phyloP scores from a whole-genome alignment of 1,284 basidiomycete genomes.

The Boletus semigastroideus region DNA sequence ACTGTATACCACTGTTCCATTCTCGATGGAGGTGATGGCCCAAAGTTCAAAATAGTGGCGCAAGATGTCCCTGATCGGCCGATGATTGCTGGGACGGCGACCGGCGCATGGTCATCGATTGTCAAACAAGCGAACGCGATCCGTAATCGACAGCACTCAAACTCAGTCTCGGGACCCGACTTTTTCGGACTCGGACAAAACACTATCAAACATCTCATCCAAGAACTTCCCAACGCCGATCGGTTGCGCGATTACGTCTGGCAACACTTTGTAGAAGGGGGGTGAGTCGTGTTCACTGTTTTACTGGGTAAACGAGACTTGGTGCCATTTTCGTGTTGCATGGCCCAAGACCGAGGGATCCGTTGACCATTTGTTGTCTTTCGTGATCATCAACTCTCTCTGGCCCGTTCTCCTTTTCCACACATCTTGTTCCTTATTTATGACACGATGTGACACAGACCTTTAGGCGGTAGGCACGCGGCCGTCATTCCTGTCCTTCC shows the following conservation, averaged over 20 bases:
- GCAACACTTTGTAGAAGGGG: constrained; percentile 79
- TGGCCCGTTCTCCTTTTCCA: constrained; percentile 24
- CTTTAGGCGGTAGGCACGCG: constrained; percentile 73
- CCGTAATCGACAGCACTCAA: constrained; percentile 74
- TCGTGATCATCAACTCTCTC: constrained; percentile 14
- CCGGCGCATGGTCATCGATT: constrained; percentile 78
- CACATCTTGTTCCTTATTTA: constrained; percentile 30
- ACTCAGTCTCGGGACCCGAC: constrained; percentile 81
- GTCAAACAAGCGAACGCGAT: constrained; percentile 77
- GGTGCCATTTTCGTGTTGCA: constrained; percentile 4
- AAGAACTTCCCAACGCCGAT: constrained; percentile 71
- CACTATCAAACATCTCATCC: constrained; percentile 81
- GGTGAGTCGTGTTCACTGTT: constrained; percentile 48
- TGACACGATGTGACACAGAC: constrained; percentile 46
- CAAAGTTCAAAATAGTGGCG: constrained; percentile 77
- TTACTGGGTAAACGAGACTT: constrained; percentile 9
- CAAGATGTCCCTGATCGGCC: constrained; percentile 64
- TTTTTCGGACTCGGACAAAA: constrained; percentile 83
- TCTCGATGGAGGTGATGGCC: constrained; percentile 75
- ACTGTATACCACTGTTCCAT: constrained; percentile 80
- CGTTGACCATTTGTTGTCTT: constrained; percentile 6
- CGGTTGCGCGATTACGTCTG: constrained; percentile 74
- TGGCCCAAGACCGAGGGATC: constrained; percentile 14
- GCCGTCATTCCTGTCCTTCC: constrained; percentile 74
- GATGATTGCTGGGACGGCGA: constrained; percentile 78